Conservation (phyloP, 2,329 filamentous ascomycete species). For the Lecanosticta acicola region DNA sequence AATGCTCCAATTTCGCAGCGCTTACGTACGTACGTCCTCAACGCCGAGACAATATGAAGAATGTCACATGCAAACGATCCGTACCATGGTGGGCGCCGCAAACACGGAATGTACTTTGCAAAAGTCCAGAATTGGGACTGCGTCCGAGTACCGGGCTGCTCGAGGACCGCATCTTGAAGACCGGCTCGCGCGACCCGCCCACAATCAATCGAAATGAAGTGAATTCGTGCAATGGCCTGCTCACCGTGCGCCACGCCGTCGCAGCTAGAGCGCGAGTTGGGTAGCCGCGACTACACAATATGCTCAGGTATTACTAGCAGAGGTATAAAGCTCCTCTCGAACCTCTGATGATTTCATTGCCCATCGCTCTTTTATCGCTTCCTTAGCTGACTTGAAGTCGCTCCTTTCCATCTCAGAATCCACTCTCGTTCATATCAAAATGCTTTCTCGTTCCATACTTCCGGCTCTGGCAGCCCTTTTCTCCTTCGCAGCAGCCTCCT, state of each 20-base stretch:
- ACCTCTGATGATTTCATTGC: no score
- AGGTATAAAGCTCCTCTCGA: no score
- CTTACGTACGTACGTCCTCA: no score
- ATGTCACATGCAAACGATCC: no score
- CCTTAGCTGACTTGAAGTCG: not conserved
- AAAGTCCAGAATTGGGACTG: not conserved
- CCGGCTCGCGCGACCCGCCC: not conserved
- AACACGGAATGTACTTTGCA: not conserved
- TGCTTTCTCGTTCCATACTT: conserved; percentile 11
- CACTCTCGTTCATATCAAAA: conserved; percentile 1
- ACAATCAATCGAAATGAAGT: not conserved
- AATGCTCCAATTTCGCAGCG: no score
- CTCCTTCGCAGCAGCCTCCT: conserved; percentile 12
- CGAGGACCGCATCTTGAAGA: not conserved
- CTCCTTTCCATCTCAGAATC: not conserved
- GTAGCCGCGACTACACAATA: not conserved
- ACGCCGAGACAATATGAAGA: no score
- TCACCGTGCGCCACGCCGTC: not conserved
- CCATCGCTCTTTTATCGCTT: not conserved
- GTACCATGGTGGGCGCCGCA: no score
- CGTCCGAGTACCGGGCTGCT: not conserved
- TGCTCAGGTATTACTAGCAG: no score
- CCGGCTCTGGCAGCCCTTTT: conserved; percentile 16
- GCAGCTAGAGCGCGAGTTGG: not conserved
- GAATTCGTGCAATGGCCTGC: not conserved